Evolutionary conservation across 2,329 filamentous ascomycete species (phyloP), one percentile per base, ranked within the genome.

Genomic region (Paecilomyces formosus): DNA sequence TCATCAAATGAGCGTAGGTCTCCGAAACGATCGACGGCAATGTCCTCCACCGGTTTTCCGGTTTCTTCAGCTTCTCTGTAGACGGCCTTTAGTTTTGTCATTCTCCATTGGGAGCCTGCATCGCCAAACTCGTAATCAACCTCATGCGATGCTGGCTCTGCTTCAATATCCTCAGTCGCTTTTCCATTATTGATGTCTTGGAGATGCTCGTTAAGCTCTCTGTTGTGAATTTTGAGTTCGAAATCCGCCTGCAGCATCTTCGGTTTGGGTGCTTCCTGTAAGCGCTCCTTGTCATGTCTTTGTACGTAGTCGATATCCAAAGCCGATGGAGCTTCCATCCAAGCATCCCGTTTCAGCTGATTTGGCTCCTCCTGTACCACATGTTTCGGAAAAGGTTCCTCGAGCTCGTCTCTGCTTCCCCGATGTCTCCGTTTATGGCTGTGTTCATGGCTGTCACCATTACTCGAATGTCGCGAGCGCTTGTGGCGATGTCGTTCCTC

Each of bases 291-390:
- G 81, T 68, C 89, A 83, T 55, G 91, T 82, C 75, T 72, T 35
- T 78, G 75, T 24, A 79, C 69, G 71, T 96, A 96, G 69, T 97
- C 92, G 58, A 97, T 80, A 56, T 92, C 88, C 35, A 96, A 76
- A 0, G 88, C 85, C 0, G 89, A 90, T 0, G 93, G 92, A 0
- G 88, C 88, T 60, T 92, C 88, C 94, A 99, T 99, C 92, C 95
- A 99, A 0, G 88, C 85, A 72, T 97, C 94, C 62, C 95, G 85
- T 64, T 86, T 82, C 31, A 87, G 67, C 1, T 74, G 66, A 22
- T 74, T 64, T 15, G 70, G 65, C 68, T 77, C 65, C 75, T 79
- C 66, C 75, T 82, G 66, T 3, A 59, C 56, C 1, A 60, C 56
- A 6, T 61, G 67, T 8, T 75, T 72, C 24, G 73, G 61, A 4